These are phyloP conservation scores for Rhizophagus clarus DNA, from an alignment of 192 early-diverging fungal genomes.

Conservation along the genomic window DNA sequence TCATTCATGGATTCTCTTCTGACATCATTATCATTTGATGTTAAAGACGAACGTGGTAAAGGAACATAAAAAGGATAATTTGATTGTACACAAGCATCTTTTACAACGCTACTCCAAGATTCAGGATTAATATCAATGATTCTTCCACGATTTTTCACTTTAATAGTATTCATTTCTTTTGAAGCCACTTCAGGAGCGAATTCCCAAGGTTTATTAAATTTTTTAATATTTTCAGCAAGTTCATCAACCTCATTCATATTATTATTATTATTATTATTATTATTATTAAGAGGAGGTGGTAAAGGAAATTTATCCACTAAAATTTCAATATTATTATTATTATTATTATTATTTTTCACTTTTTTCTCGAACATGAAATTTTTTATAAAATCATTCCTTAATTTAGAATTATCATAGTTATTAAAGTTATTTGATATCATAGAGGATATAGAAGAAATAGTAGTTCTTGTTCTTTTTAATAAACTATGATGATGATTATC, in stretches of 20 bases:
- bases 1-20: too few species aligned
- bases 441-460: neutral
- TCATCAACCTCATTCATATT: too few species aligned
- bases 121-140: neutral
- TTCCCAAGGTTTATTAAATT: neutral
- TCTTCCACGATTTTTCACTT: neutral
- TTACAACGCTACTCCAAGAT: neutral
- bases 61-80: conserved; percentile 13
- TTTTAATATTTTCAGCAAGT: neutral
- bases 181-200: neutral
- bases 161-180: neutral
- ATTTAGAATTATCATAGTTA: neutral
- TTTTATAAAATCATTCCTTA: neutral
- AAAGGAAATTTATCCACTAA: neutral
- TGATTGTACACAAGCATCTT: conserved; percentile 4
- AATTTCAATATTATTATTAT: neutral
- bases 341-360: neutral
- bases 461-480: neutral
- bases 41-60: neutral
- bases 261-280: too few species aligned
- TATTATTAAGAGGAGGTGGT: neutral
- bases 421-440: neutral
- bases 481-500: neutral
- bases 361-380: neutral
- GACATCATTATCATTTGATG: too few species aligned